Percentiles rank a stretch among this genome's conserved stretches.
phyloP scores from a whole-genome alignment of 2,329 filamentous ascomycete species.

The Cercospora zeae-maydis region DNA sequence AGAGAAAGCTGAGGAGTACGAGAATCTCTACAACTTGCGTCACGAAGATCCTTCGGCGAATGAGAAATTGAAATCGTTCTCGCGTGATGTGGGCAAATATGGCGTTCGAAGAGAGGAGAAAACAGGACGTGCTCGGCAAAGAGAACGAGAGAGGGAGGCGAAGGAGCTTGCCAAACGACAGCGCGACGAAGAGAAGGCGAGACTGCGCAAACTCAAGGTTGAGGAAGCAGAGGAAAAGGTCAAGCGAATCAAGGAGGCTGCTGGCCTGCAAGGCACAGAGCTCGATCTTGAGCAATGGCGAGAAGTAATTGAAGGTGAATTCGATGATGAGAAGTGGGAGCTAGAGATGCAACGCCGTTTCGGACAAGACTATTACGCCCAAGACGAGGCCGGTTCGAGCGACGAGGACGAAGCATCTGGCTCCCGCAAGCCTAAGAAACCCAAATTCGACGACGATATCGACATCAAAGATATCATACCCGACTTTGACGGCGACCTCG shows the following conservation, averaged over 20 bases:
- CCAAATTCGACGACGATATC: constrained; percentile 94
- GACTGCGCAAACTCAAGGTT: constrained; percentile 80
- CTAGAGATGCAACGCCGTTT: constrained; percentile 84
- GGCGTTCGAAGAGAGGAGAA: constrained; percentile 88
- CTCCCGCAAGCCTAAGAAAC: constrained; percentile 65
- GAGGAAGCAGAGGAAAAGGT: constrained; percentile 88
- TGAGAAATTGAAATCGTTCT: constrained; percentile 81
- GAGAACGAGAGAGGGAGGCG: constrained; percentile 72
- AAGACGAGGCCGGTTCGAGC: constrained; percentile 49
- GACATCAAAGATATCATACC: constrained; percentile 91
- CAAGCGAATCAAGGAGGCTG: constrained; percentile 81
- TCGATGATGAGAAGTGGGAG: constrained; percentile 88
- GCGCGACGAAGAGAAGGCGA: constrained; percentile 74
- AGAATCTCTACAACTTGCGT: constrained; percentile 89
- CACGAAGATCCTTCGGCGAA: constrained; percentile 95
- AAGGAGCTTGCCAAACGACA: constrained; percentile 75
- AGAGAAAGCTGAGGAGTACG: constrained; percentile 75
- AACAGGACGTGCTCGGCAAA: constrained; percentile 69
- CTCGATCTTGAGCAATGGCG: constrained; percentile 77
- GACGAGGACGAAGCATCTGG: constrained; percentile 40
- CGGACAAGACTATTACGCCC: constrained; percentile 84
- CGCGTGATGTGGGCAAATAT: constrained; percentile 77
- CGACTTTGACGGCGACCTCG: constrained; percentile 66
- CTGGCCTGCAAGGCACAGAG: constrained; percentile 66
- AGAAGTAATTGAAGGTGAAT: constrained; percentile 78